Percentiles rank a stretch among this genome's conserved stretches.
Conservation (phyloP, 2,329 filamentous ascomycete species). For the Xylariales sp. region DNA sequence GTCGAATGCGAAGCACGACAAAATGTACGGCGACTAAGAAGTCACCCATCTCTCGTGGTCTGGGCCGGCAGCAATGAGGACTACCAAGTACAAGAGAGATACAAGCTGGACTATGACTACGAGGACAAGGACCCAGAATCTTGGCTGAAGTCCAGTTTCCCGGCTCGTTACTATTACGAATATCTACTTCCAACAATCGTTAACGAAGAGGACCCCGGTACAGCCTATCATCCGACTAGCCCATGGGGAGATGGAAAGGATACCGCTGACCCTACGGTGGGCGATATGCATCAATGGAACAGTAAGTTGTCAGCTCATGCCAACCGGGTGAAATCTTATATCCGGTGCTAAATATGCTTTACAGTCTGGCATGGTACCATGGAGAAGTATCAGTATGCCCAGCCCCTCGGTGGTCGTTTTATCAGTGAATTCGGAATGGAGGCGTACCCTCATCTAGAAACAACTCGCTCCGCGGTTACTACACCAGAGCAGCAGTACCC, state of each 20-base stretch:
- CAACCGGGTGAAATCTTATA: not conserved
- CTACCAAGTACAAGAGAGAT: constrained; percentile 70
- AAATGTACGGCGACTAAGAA: constrained; percentile 55
- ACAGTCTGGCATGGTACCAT: constrained; percentile 70
- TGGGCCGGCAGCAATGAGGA: constrained; percentile 82
- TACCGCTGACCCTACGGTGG: constrained; percentile 63
- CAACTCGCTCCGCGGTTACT: constrained; percentile 62
- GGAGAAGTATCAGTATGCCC: constrained; percentile 73
- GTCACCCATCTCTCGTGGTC: constrained; percentile 65
- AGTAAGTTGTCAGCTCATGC: constrained; percentile 23
- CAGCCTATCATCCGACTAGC: constrained; percentile 68
- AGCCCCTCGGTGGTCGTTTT: constrained; percentile 67
- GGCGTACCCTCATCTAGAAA: constrained; percentile 69
- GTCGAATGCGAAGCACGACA: constrained; percentile 62
- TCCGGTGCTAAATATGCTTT: constrained; percentile 5
- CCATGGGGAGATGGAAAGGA: constrained; percentile 66
- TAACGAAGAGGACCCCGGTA: constrained; percentile 54
- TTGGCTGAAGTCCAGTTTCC: constrained; percentile 74
- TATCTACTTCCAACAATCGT: constrained; percentile 64
- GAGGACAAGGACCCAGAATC: constrained; percentile 66
- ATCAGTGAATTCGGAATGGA: constrained; percentile 83
- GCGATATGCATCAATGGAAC: constrained; percentile 81
- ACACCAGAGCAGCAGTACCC: constrained; percentile 49
- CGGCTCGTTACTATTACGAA: constrained; percentile 75
- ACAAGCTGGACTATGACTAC: constrained; percentile 65